A percentile compares a stretch with the other conserved stretches of the same genome.
Evolutionary conservation across 768 basidiomycete genomes (phyloP).

Genomic region (Boletus huronensis): DNA sequence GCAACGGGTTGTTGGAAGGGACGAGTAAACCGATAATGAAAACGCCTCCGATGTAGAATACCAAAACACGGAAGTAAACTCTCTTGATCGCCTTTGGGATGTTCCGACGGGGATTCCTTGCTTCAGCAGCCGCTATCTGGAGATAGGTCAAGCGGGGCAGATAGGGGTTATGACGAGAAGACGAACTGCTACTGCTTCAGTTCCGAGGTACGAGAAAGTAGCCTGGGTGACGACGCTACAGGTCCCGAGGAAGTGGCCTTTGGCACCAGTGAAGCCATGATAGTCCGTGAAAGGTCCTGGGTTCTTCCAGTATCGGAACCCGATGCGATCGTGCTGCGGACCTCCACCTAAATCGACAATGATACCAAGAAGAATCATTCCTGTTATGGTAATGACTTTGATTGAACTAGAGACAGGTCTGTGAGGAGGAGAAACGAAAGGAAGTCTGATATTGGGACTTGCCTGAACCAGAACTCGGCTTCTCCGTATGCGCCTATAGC

Average conservation of each 20-base stretch:
- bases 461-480: conserved; percentile 48
- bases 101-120: conserved; percentile 47
- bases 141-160: background rate
- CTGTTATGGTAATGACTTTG: conserved; percentile 48
- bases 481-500: conserved; percentile 40
- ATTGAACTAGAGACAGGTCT: conserved; percentile 35
- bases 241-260: conserved; percentile 49
- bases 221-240: conserved; percentile 57
- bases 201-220: conserved; percentile 58
- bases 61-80: conserved; percentile 45
- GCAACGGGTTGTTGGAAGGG: conserved; percentile 41
- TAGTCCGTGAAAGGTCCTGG: conserved; percentile 57
- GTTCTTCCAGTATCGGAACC: conserved; percentile 45
- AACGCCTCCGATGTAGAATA: conserved; percentile 39
- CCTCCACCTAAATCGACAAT: conserved; percentile 52
- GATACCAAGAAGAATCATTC: conserved; percentile 45
- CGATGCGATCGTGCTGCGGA: conserved; percentile 50
- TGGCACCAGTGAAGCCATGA: conserved; percentile 37
- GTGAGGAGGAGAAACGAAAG: background rate
- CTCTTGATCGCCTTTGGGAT: conserved; percentile 38
- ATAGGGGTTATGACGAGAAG: background rate
- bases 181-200: conserved; percentile 47
- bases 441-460: background rate
- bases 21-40: conserved; percentile 50
- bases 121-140: conserved; percentile 45